These are phyloP conservation scores for Noccaea caerulescens DNA, from an alignment of 345 rosid genomes.

Conservation along the genomic window DNA sequence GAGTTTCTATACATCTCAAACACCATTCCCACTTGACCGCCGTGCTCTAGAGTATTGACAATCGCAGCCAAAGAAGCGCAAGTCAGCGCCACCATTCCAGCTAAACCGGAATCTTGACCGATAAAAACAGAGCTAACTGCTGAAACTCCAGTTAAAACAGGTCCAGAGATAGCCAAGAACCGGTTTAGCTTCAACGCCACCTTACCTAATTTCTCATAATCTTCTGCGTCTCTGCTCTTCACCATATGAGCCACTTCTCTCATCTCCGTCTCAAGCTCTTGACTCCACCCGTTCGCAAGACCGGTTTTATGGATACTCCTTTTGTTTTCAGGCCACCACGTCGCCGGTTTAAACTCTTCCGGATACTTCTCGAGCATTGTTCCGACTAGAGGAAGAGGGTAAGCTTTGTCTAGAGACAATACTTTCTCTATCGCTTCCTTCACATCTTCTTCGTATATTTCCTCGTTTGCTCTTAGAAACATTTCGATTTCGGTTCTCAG, in stretches of 20 bases:
- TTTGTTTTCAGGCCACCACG: slow-evolving; percentile 51
- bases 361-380: slow-evolving; percentile 50
- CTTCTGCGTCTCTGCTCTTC: slow-evolving; percentile 54
- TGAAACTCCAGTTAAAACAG: slow-evolving; percentile 41
- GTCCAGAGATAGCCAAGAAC: slow-evolving; percentile 46
- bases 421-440: slow-evolving; percentile 50
- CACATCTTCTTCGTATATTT: slow-evolving; percentile 35
- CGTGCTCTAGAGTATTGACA: slow-evolving; percentile 47
- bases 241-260: slow-evolving; percentile 44
- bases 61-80: slow-evolving; percentile 42
- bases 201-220: slow-evolving; percentile 52
- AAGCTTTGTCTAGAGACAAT: slow-evolving; percentile 52
- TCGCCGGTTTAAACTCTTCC: slow-evolving; percentile 40
- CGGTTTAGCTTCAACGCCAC: slow-evolving; percentile 41
- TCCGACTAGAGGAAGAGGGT: slow-evolving; percentile 52
- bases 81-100: slow-evolving; percentile 27
- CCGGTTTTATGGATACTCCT: not conserved
- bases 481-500: slow-evolving; percentile 41
- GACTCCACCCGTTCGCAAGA: slow-evolving; percentile 41
- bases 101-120: slow-evolving; percentile 40
- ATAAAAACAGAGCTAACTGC: slow-evolving; percentile 42
- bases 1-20: slow-evolving; percentile 50
- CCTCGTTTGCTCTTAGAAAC: slow-evolving; percentile 30
- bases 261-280: slow-evolving; percentile 50
- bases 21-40: slow-evolving; percentile 51